A percentile compares a stretch with the other conserved stretches of the same genome.
phyloP scores from a whole-genome alignment of 129 eudicot species.

The Pseudognaphalium luteoalbum region DNA sequence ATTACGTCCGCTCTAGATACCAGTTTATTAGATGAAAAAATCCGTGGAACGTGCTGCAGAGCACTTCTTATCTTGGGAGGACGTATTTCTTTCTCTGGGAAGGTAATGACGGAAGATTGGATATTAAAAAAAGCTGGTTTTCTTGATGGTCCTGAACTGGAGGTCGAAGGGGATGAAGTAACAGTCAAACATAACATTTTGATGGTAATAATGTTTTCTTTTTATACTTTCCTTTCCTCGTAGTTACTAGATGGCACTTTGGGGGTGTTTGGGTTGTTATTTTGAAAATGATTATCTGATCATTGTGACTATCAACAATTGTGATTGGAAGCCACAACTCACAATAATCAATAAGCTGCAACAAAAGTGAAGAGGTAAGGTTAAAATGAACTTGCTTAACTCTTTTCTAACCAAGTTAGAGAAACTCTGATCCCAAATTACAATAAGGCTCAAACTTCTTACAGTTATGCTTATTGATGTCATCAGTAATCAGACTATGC shows the following conservation, averaged over 20 bases:
- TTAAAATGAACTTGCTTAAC: too few species aligned
- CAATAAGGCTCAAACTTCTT: too few species aligned
- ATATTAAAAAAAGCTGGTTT: conserved; percentile 7
- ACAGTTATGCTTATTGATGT: too few species aligned
- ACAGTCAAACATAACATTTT: not conserved
- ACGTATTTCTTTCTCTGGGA: conserved; percentile 10
- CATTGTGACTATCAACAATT: too few species aligned
- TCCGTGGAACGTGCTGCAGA: not conserved
- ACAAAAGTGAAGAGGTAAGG: too few species aligned
- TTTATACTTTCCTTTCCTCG: not conserved
- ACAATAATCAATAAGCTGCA: too few species aligned
- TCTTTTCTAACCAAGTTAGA: not conserved
- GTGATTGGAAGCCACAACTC: too few species aligned
- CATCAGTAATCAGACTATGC: too few species aligned
- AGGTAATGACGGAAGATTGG: conserved; percentile 16
- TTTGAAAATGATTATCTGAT: too few species aligned
- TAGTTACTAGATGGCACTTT: not conserved
- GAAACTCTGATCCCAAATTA: too few species aligned
- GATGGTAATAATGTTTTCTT: not conserved
- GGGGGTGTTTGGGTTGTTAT: not conserved
- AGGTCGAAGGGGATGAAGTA: not conserved
- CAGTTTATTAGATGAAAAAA: not conserved
- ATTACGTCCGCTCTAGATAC: not conserved
- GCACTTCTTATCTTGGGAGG: conserved; percentile 14
- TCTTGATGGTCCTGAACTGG: conserved; percentile 13